Base-by-base conservation (phyloP, 805 yeast species). In the Candida insectorum region DNA sequence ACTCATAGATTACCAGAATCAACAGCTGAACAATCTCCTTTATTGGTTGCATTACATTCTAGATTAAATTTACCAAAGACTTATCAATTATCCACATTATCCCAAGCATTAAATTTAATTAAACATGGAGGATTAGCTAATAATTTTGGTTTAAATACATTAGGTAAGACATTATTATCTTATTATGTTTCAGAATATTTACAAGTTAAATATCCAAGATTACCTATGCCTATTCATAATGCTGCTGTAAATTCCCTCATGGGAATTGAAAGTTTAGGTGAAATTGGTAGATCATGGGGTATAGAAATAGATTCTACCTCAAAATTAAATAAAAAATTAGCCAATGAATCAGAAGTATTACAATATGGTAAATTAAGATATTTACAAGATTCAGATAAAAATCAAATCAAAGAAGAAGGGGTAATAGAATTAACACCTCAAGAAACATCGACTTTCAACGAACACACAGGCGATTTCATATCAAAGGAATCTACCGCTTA, bases 281-380 rank as follows among this genome's bases (percentile, higher is more conserved):
- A 73, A 31, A 65, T 88, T 16, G 96, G 88, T 22, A 72, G 70
- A 49, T 52, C 64, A 13, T 93, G 97, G 97, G 98, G 98, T 62
- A 79, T 93, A 30, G 89, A 87, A 59, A 69, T 73, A 12, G 97
- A 89, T 53, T 59, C 62, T 6, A 63, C 78, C 5, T 62, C 85
- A 14, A 69, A 79, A 28, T 58, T 87, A 39, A 79, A 80, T 30
- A 77, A 86, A 48, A 77, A 72, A 47, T 63, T 87, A 45, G 69
- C 81, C 20, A 75, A 81, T 34, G 94, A 83, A 54, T 77, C 84
- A 12, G 77, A 75, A 41, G 71, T 75, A 39, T 70, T 80, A 52
- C 73, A 76, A 36, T 74, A 77, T 48, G 96, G 96, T 28, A 82
- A 73, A 58, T 68, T 81, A 43, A 71, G 86, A 56, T 83, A 60